Base-by-base conservation (phyloP, 768 basidiomycete genomes). In the Leccinum variicolor region DNA sequence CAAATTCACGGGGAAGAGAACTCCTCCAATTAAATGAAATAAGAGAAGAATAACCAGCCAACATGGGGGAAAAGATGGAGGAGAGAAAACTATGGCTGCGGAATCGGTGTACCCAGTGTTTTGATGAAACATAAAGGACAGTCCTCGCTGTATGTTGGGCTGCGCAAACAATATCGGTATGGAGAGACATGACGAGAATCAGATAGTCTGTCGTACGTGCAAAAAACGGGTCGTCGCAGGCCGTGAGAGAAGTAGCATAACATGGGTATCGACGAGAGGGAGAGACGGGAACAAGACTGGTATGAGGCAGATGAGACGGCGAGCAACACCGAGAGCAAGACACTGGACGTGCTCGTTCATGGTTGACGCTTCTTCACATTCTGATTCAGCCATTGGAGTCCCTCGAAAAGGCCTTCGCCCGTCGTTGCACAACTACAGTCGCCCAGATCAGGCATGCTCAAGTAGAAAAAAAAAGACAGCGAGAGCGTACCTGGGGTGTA, bases 331-430 rank as follows among this genome's bases (percentile, higher is more conserved):
- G 59, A 54, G 57, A 54, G n/a, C n/a, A 57, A 56, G 56, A 56
- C 36, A n/a, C 29, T 21, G 41, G 43, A 64, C 66, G 46, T 67
- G 51, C 63, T 60, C 62, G 56, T 66, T 79, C 73, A 91, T 74
- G 82, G 84, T 74, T 90, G 88, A 62, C 89, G 88, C 73, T 92
- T 93, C 82, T 96, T 95, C 69, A 97, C 92, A 72, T 97, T 97
- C 76, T 94, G 92, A 53, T 93, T 95, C 66, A 98, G 78, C 95
- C 95, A 98, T 74, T 95, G 93, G 48, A 98, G 84, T 45, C 96
- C 96, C 74, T 98, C 96, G 65, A 98, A 96, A 17, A 98, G 80
- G 56, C 96, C 96, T 73, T 98, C 96, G 29, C 96, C 96, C 26
- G 94, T 94, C 28, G 94, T 95, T 17, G 94, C 94, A 69, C 94